Evolutionary conservation across 306 rosid genomes (phyloP), one percentile per base, ranked within the genome.

Genomic region (Trichosanthes cucumerina): DNA sequence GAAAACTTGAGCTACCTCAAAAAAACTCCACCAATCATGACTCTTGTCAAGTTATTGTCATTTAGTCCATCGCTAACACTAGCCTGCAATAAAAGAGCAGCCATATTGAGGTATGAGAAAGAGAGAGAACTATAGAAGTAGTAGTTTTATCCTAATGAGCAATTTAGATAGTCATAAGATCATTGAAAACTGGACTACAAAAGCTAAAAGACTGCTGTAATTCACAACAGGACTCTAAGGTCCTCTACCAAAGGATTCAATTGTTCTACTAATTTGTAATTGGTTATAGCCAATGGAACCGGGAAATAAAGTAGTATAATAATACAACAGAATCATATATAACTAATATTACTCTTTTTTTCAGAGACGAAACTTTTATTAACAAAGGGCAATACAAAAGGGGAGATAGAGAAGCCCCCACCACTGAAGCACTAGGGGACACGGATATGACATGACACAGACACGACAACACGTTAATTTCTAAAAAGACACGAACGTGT

Each of bases 11-110:
- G 50, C 83, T 79, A 89, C 97, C 98, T 93, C 81, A 93, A 76
- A 82, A 93, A 90, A 39, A 93, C 85, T 82, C 98, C 98, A 86
- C 90, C 93, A 85, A 93, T 81, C 82, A 90, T 89, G 84, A 92
- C 90, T 84, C 79, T 88, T 3, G 97, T 89, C 89, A 92, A 89
- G 93, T 88, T 92, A 74, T 91, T 86, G 81, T 90, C 97, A 80
- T 81, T 82, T 74, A 87, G 89, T 87, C 91, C 97, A 86, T 92
- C 93, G 57, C 93, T 89, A 83, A 93, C 85, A 83, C 93, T 89
- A 78, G 94, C 91, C 98, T 93, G 91, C 81, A 85, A 79, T 82
- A 89, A 74, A 68, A 77, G 82, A 70, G 75, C 80, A 78, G 31
- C 81, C 79, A 39, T 79, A 74, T 58, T 78, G 72, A 76, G 80